Conservation (phyloP, 805 yeast species). For the Lachancea quebecensis region DNA sequence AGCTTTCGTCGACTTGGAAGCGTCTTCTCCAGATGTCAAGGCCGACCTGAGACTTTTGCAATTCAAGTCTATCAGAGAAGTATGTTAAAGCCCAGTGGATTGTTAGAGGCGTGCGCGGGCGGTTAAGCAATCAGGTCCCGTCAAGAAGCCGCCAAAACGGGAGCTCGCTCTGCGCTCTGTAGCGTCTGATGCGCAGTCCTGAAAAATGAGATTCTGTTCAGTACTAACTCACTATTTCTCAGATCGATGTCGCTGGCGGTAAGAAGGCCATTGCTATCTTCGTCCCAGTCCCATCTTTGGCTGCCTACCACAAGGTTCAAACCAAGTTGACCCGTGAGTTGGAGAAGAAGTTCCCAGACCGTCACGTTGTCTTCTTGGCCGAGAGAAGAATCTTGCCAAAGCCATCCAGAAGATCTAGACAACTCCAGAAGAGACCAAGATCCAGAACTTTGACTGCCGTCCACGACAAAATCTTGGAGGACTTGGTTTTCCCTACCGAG, state of each 20-base stretch:
- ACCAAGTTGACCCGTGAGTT: constrained; percentile 96
- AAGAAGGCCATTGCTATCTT: constrained; percentile 97
- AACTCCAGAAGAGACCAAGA: constrained; percentile 98
- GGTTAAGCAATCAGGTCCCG: not conserved
- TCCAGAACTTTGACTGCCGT: constrained; percentile 98
- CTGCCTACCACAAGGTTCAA: constrained; percentile 95
- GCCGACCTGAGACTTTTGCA: constrained; percentile 97
- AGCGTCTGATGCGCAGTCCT: no score
- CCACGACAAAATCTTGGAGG: constrained; percentile 97
- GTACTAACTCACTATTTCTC: constrained; percentile 4
- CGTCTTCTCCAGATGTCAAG: constrained; percentile 89
- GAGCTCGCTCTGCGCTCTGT: no score
- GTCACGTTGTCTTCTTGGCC: constrained; percentile 98
- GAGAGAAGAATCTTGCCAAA: constrained; percentile 99
- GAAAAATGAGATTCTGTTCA: no score
- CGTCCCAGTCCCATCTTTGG: constrained; percentile 93
- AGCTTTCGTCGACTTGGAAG: constrained; percentile 94
- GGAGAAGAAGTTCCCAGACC: constrained; percentile 99
- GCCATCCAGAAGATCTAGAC: constrained; percentile 94
- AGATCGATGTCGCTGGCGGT: constrained; percentile 95
- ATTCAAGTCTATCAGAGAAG: constrained; percentile 96
- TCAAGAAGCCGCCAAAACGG: no score
- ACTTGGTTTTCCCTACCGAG: constrained; percentile 99
- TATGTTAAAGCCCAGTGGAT: constrained; percentile 28
- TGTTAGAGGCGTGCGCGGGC: not conserved